These are phyloP conservation scores for Annulohypoxylon truncatum DNA, from an alignment of 2,329 filamentous ascomycete species.

Conservation along the genomic window DNA sequence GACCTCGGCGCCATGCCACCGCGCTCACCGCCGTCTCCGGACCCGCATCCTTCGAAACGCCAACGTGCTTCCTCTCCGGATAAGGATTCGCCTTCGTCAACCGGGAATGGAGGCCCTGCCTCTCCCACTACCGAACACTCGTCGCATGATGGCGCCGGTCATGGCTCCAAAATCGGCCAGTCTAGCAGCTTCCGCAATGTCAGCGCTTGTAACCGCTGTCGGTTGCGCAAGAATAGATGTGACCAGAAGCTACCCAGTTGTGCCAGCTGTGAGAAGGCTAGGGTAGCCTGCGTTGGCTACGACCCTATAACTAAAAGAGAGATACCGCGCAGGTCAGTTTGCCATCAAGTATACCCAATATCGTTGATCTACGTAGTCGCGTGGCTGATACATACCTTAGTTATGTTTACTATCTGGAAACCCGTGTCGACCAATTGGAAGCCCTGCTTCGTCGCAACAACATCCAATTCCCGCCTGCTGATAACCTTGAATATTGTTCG, in stretches of 20 bases:
- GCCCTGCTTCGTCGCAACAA: constrained; percentile 75
- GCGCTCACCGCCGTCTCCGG: constrained; percentile 62
- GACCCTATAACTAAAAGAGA: constrained; percentile 97
- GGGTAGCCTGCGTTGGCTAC: constrained; percentile 91
- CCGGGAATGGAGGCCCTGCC: constrained; percentile 51
- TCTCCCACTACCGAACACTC: constrained; percentile 49
- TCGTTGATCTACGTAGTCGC: constrained; percentile 1
- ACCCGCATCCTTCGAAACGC: constrained; percentile 67
- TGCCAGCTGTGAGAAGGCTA: constrained; percentile 91
- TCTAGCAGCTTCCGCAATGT: constrained; percentile 84
- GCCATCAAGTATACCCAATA: not conserved
- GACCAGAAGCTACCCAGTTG: constrained; percentile 94
- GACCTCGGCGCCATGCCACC: constrained; percentile 55
- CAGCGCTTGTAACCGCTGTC: constrained; percentile 92
- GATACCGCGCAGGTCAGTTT: constrained; percentile 87
- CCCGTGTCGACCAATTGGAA: constrained; percentile 85
- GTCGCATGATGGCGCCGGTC: constrained; percentile 47
- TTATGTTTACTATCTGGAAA: constrained; percentile 96
- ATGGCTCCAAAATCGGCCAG: constrained; percentile 62
- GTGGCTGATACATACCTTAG: constrained; percentile 55
- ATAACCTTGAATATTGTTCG: constrained; percentile 74
- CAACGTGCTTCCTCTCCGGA: constrained; percentile 65
- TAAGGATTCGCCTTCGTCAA: constrained; percentile 56
- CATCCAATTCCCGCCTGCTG: constrained; percentile 77
- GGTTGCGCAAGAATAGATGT: constrained; percentile 92